Percentiles rank a stretch among this genome's conserved stretches.
These are phyloP conservation scores for Phytopythium litorale DNA, from an alignment of 352 stramenopile genomes.

Conservation along the genomic window DNA sequence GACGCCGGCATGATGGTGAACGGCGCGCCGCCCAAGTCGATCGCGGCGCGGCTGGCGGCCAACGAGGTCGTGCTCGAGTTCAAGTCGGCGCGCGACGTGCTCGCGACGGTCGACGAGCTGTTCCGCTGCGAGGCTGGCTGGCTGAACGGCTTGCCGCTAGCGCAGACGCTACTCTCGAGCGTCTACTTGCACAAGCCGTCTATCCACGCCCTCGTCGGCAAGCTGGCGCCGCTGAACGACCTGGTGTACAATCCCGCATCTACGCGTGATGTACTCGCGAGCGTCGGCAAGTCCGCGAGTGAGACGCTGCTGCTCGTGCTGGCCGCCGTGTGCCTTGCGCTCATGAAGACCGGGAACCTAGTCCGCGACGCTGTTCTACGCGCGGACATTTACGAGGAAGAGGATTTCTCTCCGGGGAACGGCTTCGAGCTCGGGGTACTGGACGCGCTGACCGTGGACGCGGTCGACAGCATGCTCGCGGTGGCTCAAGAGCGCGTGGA, in stretches of 20 bases:
- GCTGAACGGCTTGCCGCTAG: slow-evolving; percentile 79
- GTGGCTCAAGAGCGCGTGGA: slow-evolving; percentile 48
- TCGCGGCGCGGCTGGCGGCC: slow-evolving; percentile 43
- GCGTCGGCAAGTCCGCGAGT: slow-evolving; percentile 24
- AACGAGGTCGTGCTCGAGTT: slow-evolving; percentile 53
- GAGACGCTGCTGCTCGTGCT: slow-evolving; percentile 77
- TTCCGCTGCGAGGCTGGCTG: slow-evolving; percentile 77
- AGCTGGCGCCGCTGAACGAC: slow-evolving; percentile 30
- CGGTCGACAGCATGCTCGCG: slow-evolving; percentile 34
- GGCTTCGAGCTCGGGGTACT: slow-evolving; percentile 57
- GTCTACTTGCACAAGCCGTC: slow-evolving; percentile 85
- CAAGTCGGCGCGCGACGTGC: slow-evolving; percentile 52
- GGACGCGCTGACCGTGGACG: slow-evolving; percentile 31
- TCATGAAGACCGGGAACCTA: slow-evolving; percentile 74
- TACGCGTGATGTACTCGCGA: slow-evolving; percentile 24
- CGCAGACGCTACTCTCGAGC: slow-evolving; percentile 88
- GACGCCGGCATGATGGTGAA: slow-evolving; percentile 88
- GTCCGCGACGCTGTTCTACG: slow-evolving; percentile 83
- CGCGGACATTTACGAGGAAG: slow-evolving; percentile 96
- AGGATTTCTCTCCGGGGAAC: slow-evolving; percentile 89
- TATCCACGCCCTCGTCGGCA: slow-evolving; percentile 62
- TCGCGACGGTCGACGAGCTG: slow-evolving; percentile 74
- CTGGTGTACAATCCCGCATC: slow-evolving; percentile 19
- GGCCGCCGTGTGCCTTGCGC: slow-evolving; percentile 52
- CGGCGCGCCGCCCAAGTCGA: slow-evolving; percentile 45